Evolutionary conservation across 2,329 filamentous ascomycete species (phyloP).

Genomic region (Apiospora pterosperma): DNA sequence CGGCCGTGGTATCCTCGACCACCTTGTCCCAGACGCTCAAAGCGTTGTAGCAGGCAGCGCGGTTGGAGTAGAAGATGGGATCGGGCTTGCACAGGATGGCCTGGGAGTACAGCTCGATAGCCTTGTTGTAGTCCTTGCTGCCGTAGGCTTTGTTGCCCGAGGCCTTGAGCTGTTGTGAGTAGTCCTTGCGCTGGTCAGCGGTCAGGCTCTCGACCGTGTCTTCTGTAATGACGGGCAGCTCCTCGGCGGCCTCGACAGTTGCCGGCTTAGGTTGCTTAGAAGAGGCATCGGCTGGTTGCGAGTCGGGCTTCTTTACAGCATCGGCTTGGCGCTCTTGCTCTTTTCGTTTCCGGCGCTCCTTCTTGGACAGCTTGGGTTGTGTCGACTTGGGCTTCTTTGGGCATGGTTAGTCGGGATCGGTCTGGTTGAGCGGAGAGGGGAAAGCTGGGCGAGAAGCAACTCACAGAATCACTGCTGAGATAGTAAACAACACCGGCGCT

Average conservation of each 20-base stretch:
- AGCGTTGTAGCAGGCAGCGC: constrained; percentile 95
- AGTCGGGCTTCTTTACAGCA: constrained; percentile 33
- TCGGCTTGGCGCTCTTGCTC: constrained; percentile 64
- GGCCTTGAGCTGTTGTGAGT: constrained; percentile 88
- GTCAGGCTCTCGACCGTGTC: constrained; percentile 48
- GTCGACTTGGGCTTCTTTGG: constrained; percentile 38
- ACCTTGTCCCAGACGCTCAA: constrained; percentile 92
- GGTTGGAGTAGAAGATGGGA: constrained; percentile 98
- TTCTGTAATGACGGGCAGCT: constrained; percentile 66
- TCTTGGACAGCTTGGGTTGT: constrained; percentile 77
- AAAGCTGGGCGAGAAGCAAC: constrained; percentile 16
- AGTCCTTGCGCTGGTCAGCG: constrained; percentile 74
- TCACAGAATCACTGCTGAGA: constrained; percentile 60
- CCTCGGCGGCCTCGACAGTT: constrained; percentile 57
- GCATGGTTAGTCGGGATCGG: constrained; percentile 19
- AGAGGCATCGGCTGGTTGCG: constrained; percentile 23
- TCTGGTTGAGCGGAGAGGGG: not conserved
- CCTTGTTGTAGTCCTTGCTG: constrained; percentile 86
- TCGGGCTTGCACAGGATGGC: constrained; percentile 97
- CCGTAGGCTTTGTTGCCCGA: constrained; percentile 96
- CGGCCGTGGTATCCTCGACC: constrained; percentile 93
- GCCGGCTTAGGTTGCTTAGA: constrained; percentile 43
- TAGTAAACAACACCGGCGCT: constrained; percentile 94
- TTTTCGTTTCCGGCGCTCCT: constrained; percentile 85
- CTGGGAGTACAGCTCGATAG: constrained; percentile 92